Conservation (phyloP, 1,284 basidiomycete species). For the Ceratobasidium sp. region DNA sequence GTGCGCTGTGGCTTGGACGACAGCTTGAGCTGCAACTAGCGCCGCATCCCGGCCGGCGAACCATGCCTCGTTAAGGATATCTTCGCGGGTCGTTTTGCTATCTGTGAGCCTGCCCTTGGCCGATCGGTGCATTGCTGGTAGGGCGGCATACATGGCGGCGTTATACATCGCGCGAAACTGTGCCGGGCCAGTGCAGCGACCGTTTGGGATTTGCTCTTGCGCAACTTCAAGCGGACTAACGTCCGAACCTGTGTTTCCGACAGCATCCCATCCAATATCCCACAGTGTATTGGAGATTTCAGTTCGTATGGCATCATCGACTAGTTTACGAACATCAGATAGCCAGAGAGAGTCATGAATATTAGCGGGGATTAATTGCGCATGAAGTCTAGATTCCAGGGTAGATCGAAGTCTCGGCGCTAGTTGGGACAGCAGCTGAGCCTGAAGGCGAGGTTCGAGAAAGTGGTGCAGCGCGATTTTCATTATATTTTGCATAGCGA, state of each 20-base stretch:
- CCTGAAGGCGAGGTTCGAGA: not conserved
- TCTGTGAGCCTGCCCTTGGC: not conserved
- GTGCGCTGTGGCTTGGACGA: not conserved
- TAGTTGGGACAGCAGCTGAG: not conserved
- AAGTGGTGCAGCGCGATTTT: not conserved
- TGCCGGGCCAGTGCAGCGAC: not conserved
- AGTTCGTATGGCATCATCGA: not conserved
- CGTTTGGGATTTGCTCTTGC: too few relatives aligned
- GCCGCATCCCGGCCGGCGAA: not conserved
- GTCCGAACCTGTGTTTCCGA: not conserved
- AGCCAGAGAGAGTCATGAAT: not conserved
- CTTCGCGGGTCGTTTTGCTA: not conserved
- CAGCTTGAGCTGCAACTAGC: constrained; percentile 11
- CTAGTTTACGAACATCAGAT: not conserved
- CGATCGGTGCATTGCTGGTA: not conserved
- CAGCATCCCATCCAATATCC: not conserved
- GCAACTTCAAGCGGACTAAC: not conserved
- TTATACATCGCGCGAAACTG: constrained; percentile 18
- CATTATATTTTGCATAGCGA: not conserved
- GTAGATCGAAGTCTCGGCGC: not conserved
- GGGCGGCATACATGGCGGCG: constrained; percentile 1
- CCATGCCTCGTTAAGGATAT: constrained; percentile 13
- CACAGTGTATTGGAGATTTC: not conserved
- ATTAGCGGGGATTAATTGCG: not conserved
- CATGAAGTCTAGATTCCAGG: not conserved